Base-by-base conservation (phyloP, 805 yeast genomes). In the Metschnikowia hibisci region DNA sequence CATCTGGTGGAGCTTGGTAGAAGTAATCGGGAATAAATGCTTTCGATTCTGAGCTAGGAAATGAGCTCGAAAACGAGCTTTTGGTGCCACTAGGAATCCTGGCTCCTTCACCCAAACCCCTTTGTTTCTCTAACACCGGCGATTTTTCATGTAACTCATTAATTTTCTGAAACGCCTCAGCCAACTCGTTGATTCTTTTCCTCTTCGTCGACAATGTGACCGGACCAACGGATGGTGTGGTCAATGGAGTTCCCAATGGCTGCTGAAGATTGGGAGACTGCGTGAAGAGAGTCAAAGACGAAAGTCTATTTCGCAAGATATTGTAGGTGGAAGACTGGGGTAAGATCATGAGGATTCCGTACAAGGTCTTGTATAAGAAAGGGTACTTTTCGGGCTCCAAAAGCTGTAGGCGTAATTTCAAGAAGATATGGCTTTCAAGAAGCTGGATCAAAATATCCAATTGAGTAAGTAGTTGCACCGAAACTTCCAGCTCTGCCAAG, bases 311-410 rank as follows among this genome's bases (percentile, higher is more conserved):
- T 51, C 84, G 84, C 50, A 93, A 71, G 0, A 86, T 80, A n/a
- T 77, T 80, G 60, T 87, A 93, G 0, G 98, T 96, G 10, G 87
- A 77, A 0, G 96, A 87, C 60, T 93, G 99, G 0, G 99, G 99
- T 39, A 93, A 64, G 4, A 93, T 73, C 99, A 93, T 93, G 46
- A 93, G 69, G 25, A 93, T 76, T 1, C 98, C 99, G 60, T 88
- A 93, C 25, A 93, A 73, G 41, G 96, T 86, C 58, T 88, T 87
- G 71, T 84, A 87, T 27, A 93, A 66, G 55, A 76, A 85, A 1
- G 95, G 95, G 58, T 85, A 76, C 49, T 76, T 78, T 37, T 82
- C 87, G 1, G 96, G 96, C 56, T 87, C 95, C 36, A 93, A 67
- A n/a, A 93, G 68, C 62, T 91, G 96, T 42, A 93, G 68, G 45